Evolutionary conservation across 768 basidiomycete species (phyloP), one percentile per base, ranked within the genome.

Genomic region (Lactarius vividus): DNA sequence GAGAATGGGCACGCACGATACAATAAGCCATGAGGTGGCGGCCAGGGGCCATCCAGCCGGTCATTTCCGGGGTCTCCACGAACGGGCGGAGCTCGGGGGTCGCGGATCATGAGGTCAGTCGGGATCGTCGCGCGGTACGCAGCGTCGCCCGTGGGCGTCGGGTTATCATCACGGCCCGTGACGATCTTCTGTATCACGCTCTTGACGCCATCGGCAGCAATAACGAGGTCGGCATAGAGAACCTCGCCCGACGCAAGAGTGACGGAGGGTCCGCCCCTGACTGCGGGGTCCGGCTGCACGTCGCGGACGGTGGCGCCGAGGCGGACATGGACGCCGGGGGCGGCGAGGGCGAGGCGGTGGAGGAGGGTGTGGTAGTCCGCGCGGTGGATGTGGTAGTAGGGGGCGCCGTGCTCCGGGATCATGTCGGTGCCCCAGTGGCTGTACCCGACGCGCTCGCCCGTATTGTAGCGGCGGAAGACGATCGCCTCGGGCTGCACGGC

Each of bases 81-180:
- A 89, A 75, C 1, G 72, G 63, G 64, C 74, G 77, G 31, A 89
- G 77, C 7, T 84, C 83, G 0, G 83, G n/a, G 83, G 66, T 89
- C 84, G 11, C 72, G 70, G 13, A 84, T 62, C 72, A 88, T 75
- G 1, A 76, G 55, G 42, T 71, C 75, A 0, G 84, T 78, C 2
- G 82, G 77, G 40, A 88, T 76, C 33, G 81, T 76, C 5, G 84
- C 83, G 58, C 87, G 80, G 70, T 86, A 88, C 0, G 85, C 87
- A 0, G 84, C 83, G 69, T 89, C 86, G 0, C 86, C 88, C 0
- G 88, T 88, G 4, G 84, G 78, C 10, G 70, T 68, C 0, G 79
- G 79, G 0, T 82, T 77, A 39, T 78, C 78, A 52, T 81, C 78
- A 0, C 74, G 75, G 0, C 79, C 80, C 0, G 84, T 80, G n/a